Evolutionary conservation across 345 rosid genomes (phyloP).

Genomic region (Eucalyptus tenuipes): DNA sequence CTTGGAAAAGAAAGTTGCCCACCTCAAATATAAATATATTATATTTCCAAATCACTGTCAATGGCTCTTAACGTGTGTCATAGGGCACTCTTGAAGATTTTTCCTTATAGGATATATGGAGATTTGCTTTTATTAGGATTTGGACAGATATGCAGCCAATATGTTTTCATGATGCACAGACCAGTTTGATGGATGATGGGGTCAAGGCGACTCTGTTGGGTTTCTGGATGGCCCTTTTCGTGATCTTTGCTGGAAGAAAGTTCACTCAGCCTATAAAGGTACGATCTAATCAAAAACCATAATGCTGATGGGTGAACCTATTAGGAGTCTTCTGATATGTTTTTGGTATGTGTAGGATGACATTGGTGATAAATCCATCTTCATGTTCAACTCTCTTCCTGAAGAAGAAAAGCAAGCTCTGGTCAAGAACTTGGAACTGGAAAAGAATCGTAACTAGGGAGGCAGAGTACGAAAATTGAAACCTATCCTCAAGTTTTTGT

Average conservation of each 20-base stretch:
- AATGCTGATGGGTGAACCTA: background rate
- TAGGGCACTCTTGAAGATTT: background rate
- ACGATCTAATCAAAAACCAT: background rate
- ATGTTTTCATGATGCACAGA: constrained; percentile 23
- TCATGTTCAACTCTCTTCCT: constrained; percentile 67
- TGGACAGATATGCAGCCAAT: background rate
- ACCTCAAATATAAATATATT: background rate
- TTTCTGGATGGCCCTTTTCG: constrained; percentile 73
- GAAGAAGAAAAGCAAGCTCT: constrained; percentile 66
- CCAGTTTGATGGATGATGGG: constrained; percentile 70
- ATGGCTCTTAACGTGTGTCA: background rate
- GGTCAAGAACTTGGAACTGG: constrained; percentile 52
- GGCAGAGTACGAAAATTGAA: background rate
- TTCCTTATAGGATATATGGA: background rate
- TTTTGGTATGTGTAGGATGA: constrained; percentile 50
- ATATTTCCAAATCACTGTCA: background rate
- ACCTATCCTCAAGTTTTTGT: background rate
- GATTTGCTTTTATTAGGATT: background rate
- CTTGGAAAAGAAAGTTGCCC: background rate
- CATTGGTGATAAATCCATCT: constrained; percentile 88
- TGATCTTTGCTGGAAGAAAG: constrained; percentile 85
- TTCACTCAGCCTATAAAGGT: constrained; percentile 94
- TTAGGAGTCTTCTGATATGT: background rate
- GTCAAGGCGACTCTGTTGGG: constrained; percentile 55
- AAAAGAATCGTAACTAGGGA: constrained; percentile 4